A percentile compares a stretch with the other conserved stretches of the same genome.
Conservation (phyloP, 257 asterid genomes). For the Henckelia pumila region DNA sequence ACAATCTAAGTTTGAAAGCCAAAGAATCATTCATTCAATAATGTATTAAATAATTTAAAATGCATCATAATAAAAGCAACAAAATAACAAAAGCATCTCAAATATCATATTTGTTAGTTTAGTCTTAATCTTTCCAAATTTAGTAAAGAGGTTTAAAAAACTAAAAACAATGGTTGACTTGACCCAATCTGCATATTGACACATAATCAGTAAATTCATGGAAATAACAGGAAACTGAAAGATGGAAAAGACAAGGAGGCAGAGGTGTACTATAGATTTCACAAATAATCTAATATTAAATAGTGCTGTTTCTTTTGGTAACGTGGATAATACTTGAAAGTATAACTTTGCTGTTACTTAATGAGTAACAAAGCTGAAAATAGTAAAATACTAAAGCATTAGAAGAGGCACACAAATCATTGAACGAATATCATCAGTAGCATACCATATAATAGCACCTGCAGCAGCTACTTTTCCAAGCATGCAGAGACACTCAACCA, state of each 20-base stretch:
- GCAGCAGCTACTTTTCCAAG: slow-evolving; percentile 99
- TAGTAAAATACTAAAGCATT: slow-evolving; percentile 13
- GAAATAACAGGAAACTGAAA: slow-evolving; percentile 18
- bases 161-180: background rate
- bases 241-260: slow-evolving; percentile 8
- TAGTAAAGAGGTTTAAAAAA: too few relatives aligned
- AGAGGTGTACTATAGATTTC: background rate
- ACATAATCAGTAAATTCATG: slow-evolving; percentile 3
- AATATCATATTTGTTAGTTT: too few relatives aligned
- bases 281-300: slow-evolving; percentile 2
- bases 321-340: slow-evolving; percentile 18
- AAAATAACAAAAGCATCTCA: too few relatives aligned
- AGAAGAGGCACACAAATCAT: slow-evolving; percentile 18
- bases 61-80: too few relatives aligned
- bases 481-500: slow-evolving; percentile 95
- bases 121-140: too few relatives aligned
- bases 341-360: slow-evolving; percentile 8
- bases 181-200: background rate
- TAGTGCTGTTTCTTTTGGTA: slow-evolving; percentile 4
- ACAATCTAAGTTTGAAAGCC: too few relatives aligned
- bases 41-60: too few relatives aligned
- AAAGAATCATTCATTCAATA: too few relatives aligned
- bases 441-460: slow-evolving; percentile 97
- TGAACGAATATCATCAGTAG: slow-evolving; percentile 23
- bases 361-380: slow-evolving; percentile 14